Conservation (phyloP, 2,329 filamentous ascomycete species). For the Penicillium sp. region DNA sequence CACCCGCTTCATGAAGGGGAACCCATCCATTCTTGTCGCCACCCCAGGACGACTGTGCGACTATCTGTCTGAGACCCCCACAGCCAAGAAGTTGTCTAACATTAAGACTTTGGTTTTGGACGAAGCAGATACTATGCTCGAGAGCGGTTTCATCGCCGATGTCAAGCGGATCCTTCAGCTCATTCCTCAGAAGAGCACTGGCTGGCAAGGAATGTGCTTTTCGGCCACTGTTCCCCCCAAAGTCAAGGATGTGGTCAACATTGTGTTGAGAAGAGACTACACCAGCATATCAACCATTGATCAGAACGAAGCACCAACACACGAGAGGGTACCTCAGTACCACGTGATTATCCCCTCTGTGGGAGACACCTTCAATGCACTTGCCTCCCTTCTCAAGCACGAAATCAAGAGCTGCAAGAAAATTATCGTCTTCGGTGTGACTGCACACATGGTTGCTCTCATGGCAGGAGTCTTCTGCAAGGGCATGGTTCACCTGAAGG, state of each 20-base stretch:
- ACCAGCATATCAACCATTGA: conserved; percentile 82
- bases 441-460: conserved; percentile 61
- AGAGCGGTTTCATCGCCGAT: conserved; percentile 47
- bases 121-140: conserved; percentile 35
- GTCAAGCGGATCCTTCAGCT: conserved; percentile 51
- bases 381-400: conserved; percentile 45
- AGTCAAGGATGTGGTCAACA: conserved; percentile 71
- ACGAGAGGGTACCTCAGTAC: conserved; percentile 50
- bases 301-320: conserved; percentile 74
- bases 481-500: conserved; percentile 32
- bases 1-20: conserved; percentile 29
- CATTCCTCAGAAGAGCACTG: conserved; percentile 49
- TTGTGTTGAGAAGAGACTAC: conserved; percentile 60
- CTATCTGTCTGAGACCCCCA: conserved; percentile 40
- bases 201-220: conserved; percentile 65
- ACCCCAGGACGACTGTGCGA: conserved; percentile 50
- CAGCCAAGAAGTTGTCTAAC: conserved; percentile 45
- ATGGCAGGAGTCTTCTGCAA: conserved; percentile 54
- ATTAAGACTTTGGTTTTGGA: conserved; percentile 52
- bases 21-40: conserved; percentile 43
- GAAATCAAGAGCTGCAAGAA: conserved; percentile 60
- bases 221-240: conserved; percentile 83
- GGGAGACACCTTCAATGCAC: conserved; percentile 44
- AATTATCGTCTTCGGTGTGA: conserved; percentile 82
- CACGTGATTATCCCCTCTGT: conserved; percentile 45